Base-by-base conservation (phyloP, 2,329 filamentous ascomycete genomes). In the Fusarium beomiforme region DNA sequence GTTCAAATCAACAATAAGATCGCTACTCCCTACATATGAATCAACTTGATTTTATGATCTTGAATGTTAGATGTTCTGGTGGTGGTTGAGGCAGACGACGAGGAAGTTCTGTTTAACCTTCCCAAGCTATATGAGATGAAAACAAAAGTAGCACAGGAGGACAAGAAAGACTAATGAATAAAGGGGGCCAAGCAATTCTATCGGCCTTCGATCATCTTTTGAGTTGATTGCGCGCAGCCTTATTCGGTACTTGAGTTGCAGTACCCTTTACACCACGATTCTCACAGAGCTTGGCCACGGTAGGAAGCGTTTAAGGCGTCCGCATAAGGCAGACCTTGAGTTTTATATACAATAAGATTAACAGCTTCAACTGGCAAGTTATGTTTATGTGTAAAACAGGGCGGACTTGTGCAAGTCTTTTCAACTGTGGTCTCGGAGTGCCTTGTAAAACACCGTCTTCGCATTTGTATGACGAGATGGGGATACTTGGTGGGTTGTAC, bases 51-150 rank as follows among this genome's bases (percentile, higher is more conserved):
- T 9, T 43, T 21, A 37, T 19, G 37, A 26, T 37, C 5, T 19
- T 59, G 6, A 16, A 8, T 36, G 33, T 31, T 34, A 26, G 33
- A 49, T 23, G 19, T 44, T 17, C 5, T 43, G 23, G 31, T 21
- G n/a, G 50, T 53, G 39, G 26, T 50, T 60, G 50, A 51, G 42
- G 42, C 33, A 42, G 56, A 29, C 23, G 16, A 42, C 44, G 41
- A 59, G 21, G 67, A 69, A 71, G 70, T 73, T 50, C 70, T 71
- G 71, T 73, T 36, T 36, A 59, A 51, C 64, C 71, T 73, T 66
- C 60, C 57, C 23, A 36, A 11, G 26, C 41, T 29, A 54, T 36
- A 55, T 8, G 7, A 43, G 34, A 37, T 7, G 13, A 64, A 42
- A 47, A 53, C n/a, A 33, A 44, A 10, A 66, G 33, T 43, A 24